These are phyloP conservation scores for Mycena crocata DNA, from an alignment of 768 basidiomycete species.

Conservation along the genomic window DNA sequence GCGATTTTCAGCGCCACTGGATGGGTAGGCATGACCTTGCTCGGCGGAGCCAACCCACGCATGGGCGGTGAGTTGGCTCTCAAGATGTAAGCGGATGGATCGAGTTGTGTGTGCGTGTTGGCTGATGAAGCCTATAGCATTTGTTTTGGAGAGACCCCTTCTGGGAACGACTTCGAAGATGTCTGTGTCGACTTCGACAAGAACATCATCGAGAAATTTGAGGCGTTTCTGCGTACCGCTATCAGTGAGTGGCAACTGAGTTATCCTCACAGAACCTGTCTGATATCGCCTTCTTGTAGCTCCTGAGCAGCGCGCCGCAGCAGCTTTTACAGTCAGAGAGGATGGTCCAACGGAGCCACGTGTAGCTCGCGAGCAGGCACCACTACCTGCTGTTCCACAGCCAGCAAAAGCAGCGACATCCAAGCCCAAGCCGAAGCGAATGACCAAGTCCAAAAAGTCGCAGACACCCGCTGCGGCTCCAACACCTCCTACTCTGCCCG, in stretches of 20 bases:
- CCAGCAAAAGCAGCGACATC: too few relatives aligned
- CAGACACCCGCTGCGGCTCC: too few relatives aligned
- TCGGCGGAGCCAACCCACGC: slow-evolving; percentile 11
- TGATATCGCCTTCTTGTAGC: not conserved
- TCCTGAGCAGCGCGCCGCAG: not conserved
- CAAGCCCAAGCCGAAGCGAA: too few relatives aligned
- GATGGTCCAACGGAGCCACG: too few relatives aligned
- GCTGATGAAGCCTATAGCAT: not conserved
- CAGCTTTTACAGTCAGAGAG: too few relatives aligned
- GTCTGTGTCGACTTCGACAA: not conserved
- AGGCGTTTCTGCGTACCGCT: not conserved
- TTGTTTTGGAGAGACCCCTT: not conserved
- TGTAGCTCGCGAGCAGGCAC: too few relatives aligned
- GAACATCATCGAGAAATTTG: not conserved
- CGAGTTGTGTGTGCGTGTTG: not conserved
- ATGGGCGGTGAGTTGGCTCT: slow-evolving; percentile 1
- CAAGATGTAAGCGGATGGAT: not conserved
- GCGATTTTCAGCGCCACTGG: not conserved
- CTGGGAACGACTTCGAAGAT: slow-evolving; percentile 6
- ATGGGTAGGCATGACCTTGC: slow-evolving; percentile 7
- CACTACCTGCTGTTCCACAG: too few relatives aligned
- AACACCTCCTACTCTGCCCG: too few relatives aligned
- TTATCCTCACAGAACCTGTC: not conserved
- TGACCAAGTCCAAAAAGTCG: too few relatives aligned
- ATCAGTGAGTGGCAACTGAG: not conserved